Base-by-base conservation (phyloP, 257 asterid genomes). In the Echium plantagineum region DNA sequence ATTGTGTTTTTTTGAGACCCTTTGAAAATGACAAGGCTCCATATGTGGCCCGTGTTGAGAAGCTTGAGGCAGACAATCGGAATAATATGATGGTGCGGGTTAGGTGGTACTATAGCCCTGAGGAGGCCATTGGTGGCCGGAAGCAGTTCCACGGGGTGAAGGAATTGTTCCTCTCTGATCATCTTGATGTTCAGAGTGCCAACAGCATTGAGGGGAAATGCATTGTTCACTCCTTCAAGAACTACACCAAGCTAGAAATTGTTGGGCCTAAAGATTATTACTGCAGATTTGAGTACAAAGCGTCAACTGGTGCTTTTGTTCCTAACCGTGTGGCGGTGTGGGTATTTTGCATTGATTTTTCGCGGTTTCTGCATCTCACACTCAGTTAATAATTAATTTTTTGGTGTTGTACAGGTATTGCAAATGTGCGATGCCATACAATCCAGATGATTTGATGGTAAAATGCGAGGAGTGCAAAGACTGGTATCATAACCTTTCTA, bases 361-460 rank as follows among this genome's bases (percentile, higher is more conserved):
- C 60, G 26, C 53, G 61, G 42, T 55, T 57, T 15, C n/a, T 3
- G 15, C 32, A 28, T 28, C 32, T 21, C 8, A 21, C 31, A 63
- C 60, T 12, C 21, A 9, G 24, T 61, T 35, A 0, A 7, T 31
- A 55, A 15, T 26, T 15, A 47, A 55, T 15, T 24, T 13, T 38
- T 58, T 5, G 52, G 32, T 7, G 8, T 3, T 38, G 21, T 72
- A 59, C 59, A 86, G 95, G 84, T 87, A 82, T 59, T 87, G 96
- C 85, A 80, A 75, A 58, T 86, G 95, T 47, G 90, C 81, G 80
- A 69, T 74, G 83, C 93, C 95, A 0, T 86, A 84, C 60, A 86
- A 84, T 60, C 95, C 94, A 15, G 95, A 86, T 75, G 80, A 78
- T 55, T 57, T 84, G 46, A 82, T 86, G 94, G 80, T 82, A 48